A percentile compares a stretch with the other conserved stretches of the same genome.
These are phyloP conservation scores for Hansenula lynferdii DNA, from an alignment of 1,139 yeast genomes.

Conservation along the genomic window DNA sequence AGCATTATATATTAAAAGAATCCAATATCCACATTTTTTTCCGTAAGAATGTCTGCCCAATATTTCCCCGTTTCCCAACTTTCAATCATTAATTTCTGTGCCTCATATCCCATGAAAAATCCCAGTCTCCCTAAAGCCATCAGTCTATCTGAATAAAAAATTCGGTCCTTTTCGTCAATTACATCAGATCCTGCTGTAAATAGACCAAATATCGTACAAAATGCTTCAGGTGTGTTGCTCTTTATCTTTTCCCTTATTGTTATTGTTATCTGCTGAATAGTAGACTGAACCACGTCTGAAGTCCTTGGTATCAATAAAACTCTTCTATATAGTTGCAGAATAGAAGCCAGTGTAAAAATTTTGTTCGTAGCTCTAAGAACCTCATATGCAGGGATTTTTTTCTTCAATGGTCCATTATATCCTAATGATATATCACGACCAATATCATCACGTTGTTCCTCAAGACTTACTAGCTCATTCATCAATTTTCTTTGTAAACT, in stretches of 20 bases:
- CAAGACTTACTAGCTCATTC: conserved; percentile 24
- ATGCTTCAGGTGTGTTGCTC: conserved; percentile 45
- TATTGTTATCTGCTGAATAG: conserved; percentile 38
- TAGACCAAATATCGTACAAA: conserved; percentile 49
- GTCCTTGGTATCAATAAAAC: conserved; percentile 43
- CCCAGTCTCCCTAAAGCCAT: conserved; percentile 38
- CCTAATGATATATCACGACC: too few species aligned
- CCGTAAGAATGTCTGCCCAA: conserved; percentile 50
- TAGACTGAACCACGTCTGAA: conserved; percentile 34
- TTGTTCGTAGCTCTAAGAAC: conserved; percentile 49
- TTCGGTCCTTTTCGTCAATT: conserved; percentile 29
- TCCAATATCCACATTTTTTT: conserved; percentile 42
- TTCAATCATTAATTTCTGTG: conserved; percentile 43
- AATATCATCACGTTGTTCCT: too few species aligned
- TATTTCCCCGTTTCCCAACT: conserved; percentile 55
- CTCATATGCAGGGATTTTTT: conserved; percentile 25
- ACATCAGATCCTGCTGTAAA: conserved; percentile 62
- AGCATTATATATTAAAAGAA: conserved; percentile 34
- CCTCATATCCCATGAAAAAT: conserved; percentile 43
- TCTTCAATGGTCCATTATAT: too few species aligned
- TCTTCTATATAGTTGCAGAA: conserved; percentile 52
- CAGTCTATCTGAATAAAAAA: conserved; percentile 36
- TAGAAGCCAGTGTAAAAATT: conserved; percentile 50
- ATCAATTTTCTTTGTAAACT: conserved; percentile 34
- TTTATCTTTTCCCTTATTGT: conserved; percentile 35